Evolutionary conservation across 116 monocot genomes (phyloP).

Genomic region (Iris pallida): DNA sequence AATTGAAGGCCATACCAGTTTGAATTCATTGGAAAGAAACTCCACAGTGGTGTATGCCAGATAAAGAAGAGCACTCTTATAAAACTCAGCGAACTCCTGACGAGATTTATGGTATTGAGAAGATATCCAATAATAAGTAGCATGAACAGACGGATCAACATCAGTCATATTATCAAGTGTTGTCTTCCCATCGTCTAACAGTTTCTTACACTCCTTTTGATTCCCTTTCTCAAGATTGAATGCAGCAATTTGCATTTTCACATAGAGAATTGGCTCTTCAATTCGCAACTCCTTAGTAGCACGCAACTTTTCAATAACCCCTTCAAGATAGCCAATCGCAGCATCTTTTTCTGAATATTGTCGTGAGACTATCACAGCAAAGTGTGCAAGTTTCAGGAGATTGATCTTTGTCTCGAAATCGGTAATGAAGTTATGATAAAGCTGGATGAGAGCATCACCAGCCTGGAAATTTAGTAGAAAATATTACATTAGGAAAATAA

Average conservation of each 20-base stretch:
- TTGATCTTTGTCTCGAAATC: conserved; percentile 99
- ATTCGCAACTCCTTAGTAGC: conserved; percentile 56
- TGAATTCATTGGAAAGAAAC: conserved; percentile 83
- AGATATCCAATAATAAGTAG: conserved; percentile 81
- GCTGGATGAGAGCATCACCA: conserved; percentile 87
- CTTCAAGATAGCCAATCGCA: conserved; percentile 82
- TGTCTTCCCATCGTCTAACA: conserved; percentile 81
- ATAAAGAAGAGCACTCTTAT: conserved; percentile 91
- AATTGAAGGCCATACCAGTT: conserved; percentile 48
- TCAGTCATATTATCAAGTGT: conserved; percentile 77
- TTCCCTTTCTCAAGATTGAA: conserved; percentile 73
- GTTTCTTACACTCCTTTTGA: conserved; percentile 80
- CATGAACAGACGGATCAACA: conserved; percentile 93
- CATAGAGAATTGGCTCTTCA: conserved; percentile 81
- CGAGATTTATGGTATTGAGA: conserved; percentile 78
- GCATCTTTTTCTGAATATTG: conserved; percentile 84
- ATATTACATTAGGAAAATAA: too few relatives aligned
- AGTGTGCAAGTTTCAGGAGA: conserved; percentile 91
- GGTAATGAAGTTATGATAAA: conserved; percentile 91
- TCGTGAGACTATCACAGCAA: conserved; percentile 79
- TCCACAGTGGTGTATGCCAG: conserved; percentile 89
- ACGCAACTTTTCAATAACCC: conserved; percentile 69
- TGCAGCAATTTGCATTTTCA: conserved; percentile 95
- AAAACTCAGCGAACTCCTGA: conserved; percentile 95
- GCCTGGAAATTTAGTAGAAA: conserved; percentile 35